Conservation (phyloP, 768 basidiomycete genomes). For the Suillus spraguei region DNA sequence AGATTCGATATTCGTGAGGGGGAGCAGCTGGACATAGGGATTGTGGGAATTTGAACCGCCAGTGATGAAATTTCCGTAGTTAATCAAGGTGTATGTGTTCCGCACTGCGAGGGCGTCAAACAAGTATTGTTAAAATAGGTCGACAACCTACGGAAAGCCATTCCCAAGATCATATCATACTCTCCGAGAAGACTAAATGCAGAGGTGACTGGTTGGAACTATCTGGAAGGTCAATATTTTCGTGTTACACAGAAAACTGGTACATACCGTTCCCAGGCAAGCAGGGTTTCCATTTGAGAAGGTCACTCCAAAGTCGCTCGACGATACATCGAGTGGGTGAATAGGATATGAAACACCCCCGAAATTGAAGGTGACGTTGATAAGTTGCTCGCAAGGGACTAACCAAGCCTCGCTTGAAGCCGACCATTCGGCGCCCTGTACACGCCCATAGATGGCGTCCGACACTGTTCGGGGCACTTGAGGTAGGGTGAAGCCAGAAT, state of each 20-base stretch:
- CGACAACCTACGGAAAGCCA: constrained; percentile 66
- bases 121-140: background rate
- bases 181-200: constrained; percentile 77
- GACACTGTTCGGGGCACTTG: constrained; percentile 76
- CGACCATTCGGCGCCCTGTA: constrained; percentile 72
- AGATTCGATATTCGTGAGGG: constrained; percentile 51
- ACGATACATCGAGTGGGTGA: constrained; percentile 72
- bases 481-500: constrained; percentile 71
- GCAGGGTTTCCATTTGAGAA: constrained; percentile 50
- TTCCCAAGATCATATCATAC: constrained; percentile 84
- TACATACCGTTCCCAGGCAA: constrained; percentile 70
- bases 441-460: constrained; percentile 80
- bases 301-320: constrained; percentile 52
- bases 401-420: constrained; percentile 60
- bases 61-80: constrained; percentile 71
- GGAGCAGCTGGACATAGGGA: constrained; percentile 73
- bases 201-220: constrained; percentile 85
- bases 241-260: background rate
- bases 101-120: constrained; percentile 52
- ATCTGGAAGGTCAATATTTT: constrained; percentile 9
- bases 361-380: constrained; percentile 73
- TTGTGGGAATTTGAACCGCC: constrained; percentile 47
- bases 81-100: constrained; percentile 70
- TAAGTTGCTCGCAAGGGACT: constrained; percentile 71
- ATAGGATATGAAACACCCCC: constrained; percentile 70